Evolutionary conservation across 2,329 filamentous ascomycete species (phyloP).

Genomic region (Fusarium sp.): DNA sequence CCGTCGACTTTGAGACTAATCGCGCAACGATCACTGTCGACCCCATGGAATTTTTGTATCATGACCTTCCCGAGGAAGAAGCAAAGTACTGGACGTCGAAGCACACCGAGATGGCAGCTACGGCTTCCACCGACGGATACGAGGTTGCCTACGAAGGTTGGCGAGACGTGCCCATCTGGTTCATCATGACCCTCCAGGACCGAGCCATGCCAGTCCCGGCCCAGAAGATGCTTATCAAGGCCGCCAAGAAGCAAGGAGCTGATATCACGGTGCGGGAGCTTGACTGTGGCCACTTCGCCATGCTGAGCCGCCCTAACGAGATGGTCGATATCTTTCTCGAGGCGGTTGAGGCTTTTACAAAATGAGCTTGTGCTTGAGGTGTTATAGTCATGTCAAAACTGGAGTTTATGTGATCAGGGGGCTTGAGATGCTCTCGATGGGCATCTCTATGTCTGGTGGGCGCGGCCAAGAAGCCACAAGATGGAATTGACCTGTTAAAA

Average conservation of each 20-base stretch:
- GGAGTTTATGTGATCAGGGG: too few relatives aligned
- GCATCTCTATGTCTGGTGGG: too few relatives aligned
- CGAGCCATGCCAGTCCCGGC: slow-evolving; percentile 52
- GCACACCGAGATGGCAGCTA: slow-evolving; percentile 56
- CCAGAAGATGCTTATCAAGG: slow-evolving; percentile 53
- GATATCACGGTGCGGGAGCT: slow-evolving; percentile 55
- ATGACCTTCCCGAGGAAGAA: slow-evolving; percentile 59
- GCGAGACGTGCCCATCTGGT: slow-evolving; percentile 60
- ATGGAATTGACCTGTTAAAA: too few relatives aligned
- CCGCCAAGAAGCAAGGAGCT: slow-evolving; percentile 53
- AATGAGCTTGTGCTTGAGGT: background rate
- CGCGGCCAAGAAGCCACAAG: too few relatives aligned
- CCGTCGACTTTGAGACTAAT: slow-evolving; percentile 53
- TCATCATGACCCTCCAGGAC: slow-evolving; percentile 57
- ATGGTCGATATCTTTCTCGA: slow-evolving; percentile 52
- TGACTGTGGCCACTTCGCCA: slow-evolving; percentile 60
- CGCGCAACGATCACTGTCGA: slow-evolving; percentile 54
- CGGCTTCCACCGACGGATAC: slow-evolving; percentile 57
- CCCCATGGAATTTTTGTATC: slow-evolving; percentile 59
- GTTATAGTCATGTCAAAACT: too few relatives aligned
- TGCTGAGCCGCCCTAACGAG: slow-evolving; percentile 58
- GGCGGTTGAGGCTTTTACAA: slow-evolving; percentile 34
- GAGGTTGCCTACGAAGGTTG: slow-evolving; percentile 59
- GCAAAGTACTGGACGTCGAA: slow-evolving; percentile 55
- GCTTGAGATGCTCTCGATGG: too few relatives aligned